Conservation (phyloP, 441 rosid genomes). For the Syzygium malaccense region DNA sequence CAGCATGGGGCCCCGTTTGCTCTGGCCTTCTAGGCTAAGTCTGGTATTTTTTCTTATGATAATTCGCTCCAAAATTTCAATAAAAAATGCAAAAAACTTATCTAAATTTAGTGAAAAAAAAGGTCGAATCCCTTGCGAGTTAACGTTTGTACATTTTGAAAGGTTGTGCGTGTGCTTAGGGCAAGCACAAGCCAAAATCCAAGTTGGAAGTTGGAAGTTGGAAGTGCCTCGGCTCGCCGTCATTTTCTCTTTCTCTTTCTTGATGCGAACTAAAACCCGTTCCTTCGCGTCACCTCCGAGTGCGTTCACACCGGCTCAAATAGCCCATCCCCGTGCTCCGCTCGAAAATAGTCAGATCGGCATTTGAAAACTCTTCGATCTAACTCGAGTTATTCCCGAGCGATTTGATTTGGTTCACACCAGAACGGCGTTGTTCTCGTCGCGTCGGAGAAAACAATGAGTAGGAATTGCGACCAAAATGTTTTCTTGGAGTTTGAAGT, state of each 20-base stretch:
- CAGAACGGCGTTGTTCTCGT: too few species aligned
- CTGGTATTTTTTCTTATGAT: neutral
- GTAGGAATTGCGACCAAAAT: neutral
- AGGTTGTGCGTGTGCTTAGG: neutral
- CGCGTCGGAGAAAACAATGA: neutral
- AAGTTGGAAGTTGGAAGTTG: neutral
- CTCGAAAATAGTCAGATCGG: neutral
- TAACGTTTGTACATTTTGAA: neutral
- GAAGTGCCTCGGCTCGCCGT: neutral
- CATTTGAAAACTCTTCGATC: neutral
- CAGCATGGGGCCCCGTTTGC: neutral
- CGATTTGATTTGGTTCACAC: neutral
- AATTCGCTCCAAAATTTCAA: neutral
- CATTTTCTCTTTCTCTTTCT: neutral
- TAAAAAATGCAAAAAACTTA: too few species aligned
- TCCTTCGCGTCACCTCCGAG: neutral
- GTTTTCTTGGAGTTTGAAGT: neutral
- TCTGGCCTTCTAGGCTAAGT: neutral
- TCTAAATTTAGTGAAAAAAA: neutral
- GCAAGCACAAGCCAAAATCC: neutral
- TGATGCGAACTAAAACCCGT: accelerated
- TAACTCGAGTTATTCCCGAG: neutral
- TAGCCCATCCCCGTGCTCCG: accelerated
- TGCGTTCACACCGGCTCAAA: neutral
- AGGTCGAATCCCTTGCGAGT: neutral